Evolutionary conservation across 192 early-diverging fungal species (phyloP), one percentile per base, ranked within the genome.

Genomic region (Backusella macrospora): DNA sequence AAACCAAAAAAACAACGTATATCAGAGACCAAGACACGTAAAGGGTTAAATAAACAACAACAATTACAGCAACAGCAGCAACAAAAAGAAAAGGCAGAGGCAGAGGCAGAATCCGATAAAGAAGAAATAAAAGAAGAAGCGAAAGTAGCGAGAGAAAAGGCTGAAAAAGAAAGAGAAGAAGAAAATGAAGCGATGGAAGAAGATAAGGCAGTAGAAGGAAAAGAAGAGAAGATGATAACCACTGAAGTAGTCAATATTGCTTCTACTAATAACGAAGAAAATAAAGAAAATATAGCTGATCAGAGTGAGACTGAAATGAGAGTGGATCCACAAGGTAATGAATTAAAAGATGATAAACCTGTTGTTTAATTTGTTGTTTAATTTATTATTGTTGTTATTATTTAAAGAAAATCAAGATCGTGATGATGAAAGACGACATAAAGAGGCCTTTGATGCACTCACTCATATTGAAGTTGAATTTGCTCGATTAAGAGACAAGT

Each of bases 391-490:
- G 2, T 70, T 7, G 14, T 39, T 23, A 46, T 12, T 68, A 13
- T 2, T 45, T 72, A 39, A 45, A 64, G 68, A 65, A 44, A 62
- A 71, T 4, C 52, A 80, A 72, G 86, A 85, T 68, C 44, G 64
- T 21, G 82, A 88, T 43, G 80, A 78, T 71, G 81, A 86, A 70
- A 73, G 75, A 39, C 52, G 73, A 21, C 86, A 85, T 70, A 82
- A 82, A 68, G 85, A 85, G 52, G 86, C 86, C 8, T 65, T 86
- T 49, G 75, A 85, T 4, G 83, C 85, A 4, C 74, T 88, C 55
- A 86, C 83, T 5, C 80, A 80, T 71, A 88, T 88, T 47, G 86
- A 88, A 72, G 66, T 86, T 8, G 86, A 86, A 63, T 88, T 88
- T 78, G 86, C 86, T 18, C 76, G 79, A 49, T 74, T 86, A 59